phyloP scores from a whole-genome alignment of 2,329 filamentous ascomycete species.

The Acarospora socialis region DNA sequence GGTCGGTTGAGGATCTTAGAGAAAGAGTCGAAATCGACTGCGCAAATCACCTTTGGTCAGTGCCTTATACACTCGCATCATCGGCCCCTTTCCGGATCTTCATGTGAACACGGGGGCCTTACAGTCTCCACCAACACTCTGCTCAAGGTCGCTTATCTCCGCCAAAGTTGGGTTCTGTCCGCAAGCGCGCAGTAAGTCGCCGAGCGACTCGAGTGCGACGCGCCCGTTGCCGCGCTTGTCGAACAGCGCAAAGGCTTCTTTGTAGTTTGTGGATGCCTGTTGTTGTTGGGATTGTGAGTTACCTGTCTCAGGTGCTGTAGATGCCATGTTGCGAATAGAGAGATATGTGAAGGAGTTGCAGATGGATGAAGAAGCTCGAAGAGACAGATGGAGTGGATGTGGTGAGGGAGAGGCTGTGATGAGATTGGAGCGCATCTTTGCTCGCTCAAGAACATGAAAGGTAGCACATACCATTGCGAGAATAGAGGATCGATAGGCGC shows the following conservation, averaged over 20 bases:
- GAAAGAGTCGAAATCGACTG: constrained; percentile 97
- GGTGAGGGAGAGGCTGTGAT: no score
- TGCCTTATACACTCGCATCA: background rate
- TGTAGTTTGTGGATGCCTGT: constrained; percentile 89
- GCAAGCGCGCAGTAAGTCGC: constrained; percentile 88
- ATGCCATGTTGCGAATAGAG: constrained; percentile 13
- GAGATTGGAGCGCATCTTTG: no score
- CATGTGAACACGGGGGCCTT: constrained; percentile 31
- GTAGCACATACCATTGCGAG: no score
- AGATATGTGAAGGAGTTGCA: constrained; percentile 16
- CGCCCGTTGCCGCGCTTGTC: constrained; percentile 97
- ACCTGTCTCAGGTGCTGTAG: constrained; percentile 13
- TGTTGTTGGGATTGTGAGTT: no score
- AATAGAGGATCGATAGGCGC: no score
- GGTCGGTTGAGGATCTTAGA: constrained; percentile 92
- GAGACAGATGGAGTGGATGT: no score
- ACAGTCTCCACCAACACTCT: constrained; percentile 83
- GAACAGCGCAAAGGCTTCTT: constrained; percentile 98
- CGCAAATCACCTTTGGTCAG: constrained; percentile 1
- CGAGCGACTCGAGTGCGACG: constrained; percentile 71
- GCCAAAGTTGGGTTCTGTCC: constrained; percentile 93
- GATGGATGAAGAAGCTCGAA: no score
- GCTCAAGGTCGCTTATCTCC: constrained; percentile 87
- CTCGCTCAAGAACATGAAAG: no score
- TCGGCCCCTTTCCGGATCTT: background rate